Evolutionary conservation across 352 stramenopile species (phyloP).

Genomic region (Pythium brachiatum): DNA sequence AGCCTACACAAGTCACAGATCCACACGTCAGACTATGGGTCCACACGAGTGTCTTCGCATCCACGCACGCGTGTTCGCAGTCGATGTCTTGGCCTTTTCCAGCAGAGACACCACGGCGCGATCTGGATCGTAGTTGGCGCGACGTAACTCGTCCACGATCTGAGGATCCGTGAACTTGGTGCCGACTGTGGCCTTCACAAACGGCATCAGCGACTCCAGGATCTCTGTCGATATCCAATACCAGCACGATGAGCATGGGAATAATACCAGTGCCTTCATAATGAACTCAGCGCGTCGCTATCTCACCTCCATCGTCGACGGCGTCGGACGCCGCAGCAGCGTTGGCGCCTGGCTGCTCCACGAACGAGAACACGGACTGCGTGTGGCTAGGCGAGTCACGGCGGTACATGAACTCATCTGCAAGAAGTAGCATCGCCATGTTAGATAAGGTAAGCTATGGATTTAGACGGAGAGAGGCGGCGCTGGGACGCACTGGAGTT

Average conservation of each 20-base stretch:
- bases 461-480: background rate
- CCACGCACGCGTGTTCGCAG: constrained; percentile 22
- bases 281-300: background rate
- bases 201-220: constrained; percentile 51
- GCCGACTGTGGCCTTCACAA: constrained; percentile 52
- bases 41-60: background rate
- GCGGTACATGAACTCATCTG: constrained; percentile 82
- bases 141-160: constrained; percentile 64
- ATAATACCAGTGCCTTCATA: background rate
- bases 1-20: constrained; percentile 13
- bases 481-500: constrained; percentile 44
- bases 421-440: background rate
- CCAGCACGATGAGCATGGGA: background rate
- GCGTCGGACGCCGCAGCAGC: constrained; percentile 6
- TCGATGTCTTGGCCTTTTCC: constrained; percentile 62
- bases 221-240: constrained; percentile 32
- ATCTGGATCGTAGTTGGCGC: constrained; percentile 78
- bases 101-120: constrained; percentile 69
- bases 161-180: constrained; percentile 54
- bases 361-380: constrained; percentile 79
- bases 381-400: constrained; percentile 75
- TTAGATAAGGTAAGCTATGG: background rate
- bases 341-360: constrained; percentile 41
- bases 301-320: constrained; percentile 39
- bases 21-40: background rate